Evolutionary conservation across 75 land plant genomes (phyloP).

Genomic region (Gnetum montanum): DNA sequence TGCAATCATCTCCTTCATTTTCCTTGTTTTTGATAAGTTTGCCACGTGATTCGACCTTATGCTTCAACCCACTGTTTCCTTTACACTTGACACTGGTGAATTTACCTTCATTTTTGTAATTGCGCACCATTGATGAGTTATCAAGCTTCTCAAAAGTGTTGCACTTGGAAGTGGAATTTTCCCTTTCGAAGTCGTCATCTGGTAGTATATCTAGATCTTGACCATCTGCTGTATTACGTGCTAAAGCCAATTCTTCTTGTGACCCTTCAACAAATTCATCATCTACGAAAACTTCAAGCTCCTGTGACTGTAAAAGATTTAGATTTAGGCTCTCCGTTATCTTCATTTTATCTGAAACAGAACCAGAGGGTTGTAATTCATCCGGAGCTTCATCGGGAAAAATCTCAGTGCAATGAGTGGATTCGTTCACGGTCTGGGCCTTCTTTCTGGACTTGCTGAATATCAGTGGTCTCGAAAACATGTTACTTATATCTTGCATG

Average conservation of each 20-base stretch:
- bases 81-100: too few species aligned
- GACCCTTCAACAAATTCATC: constrained; percentile 2
- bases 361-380: not conserved
- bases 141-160: constrained; percentile 11
- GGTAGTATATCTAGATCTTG: constrained; percentile 7
- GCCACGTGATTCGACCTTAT: too few species aligned
- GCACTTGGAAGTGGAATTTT: constrained; percentile 6
- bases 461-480: constrained; percentile 72
- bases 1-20: too few species aligned
- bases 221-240: not conserved
- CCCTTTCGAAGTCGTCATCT: constrained; percentile 2
- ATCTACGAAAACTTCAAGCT: constrained; percentile 21
- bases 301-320: not conserved
- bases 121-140: too few species aligned
- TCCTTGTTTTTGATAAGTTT: too few species aligned
- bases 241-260: not conserved
- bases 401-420: constrained; percentile 18
- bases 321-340: not conserved
- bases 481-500: constrained; percentile 64
- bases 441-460: constrained; percentile 7
- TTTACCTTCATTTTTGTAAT: too few species aligned
- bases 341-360: not conserved
- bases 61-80: too few species aligned
- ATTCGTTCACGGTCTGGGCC: not conserved
- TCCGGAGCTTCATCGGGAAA: constrained; percentile 35